phyloP scores from a whole-genome alignment of 768 basidiomycete species.

The Lepiota brunneoincarnata region DNA sequence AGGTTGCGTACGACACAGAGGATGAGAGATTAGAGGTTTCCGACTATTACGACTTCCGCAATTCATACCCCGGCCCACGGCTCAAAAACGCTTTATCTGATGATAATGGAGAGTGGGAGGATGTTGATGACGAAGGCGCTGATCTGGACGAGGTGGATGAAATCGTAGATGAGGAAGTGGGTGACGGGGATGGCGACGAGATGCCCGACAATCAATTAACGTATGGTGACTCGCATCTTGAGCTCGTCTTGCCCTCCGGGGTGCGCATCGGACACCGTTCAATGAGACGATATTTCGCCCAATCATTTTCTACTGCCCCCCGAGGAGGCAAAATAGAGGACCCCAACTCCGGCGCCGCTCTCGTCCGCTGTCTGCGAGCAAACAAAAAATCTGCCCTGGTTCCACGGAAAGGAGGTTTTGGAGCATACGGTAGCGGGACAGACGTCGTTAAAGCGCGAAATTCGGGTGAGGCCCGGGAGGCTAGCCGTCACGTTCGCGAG shows the following conservation, averaged over 20 bases:
- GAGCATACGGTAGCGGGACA: constrained; percentile 79
- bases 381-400: constrained; percentile 87
- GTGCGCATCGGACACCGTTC: constrained; percentile 89
- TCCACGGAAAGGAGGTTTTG: constrained; percentile 81
- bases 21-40: constrained; percentile 82
- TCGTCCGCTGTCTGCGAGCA: constrained; percentile 73
- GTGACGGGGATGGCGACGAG: constrained; percentile 31
- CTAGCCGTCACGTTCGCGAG: constrained; percentile 81
- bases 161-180: constrained; percentile 25
- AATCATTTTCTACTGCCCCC: constrained; percentile 58
- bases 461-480: constrained; percentile 92
- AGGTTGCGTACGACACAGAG: constrained; percentile 86
- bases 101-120: constrained; percentile 43
- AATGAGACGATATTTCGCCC: constrained; percentile 83
- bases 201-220: constrained; percentile 55
- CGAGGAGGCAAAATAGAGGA: constrained; percentile 47
- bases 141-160: constrained; percentile 44
- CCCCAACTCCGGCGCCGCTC: constrained; percentile 68
- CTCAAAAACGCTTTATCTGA: constrained; percentile 33
- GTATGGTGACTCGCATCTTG: constrained; percentile 78
- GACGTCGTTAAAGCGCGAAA: constrained; percentile 90
- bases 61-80: constrained; percentile 65
- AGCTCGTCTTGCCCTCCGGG: constrained; percentile 92
- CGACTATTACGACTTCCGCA: constrained; percentile 90
- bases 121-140: constrained; percentile 42